These are phyloP conservation scores for Juglanconis sp. DNA, from an alignment of 2,329 filamentous ascomycete genomes.

Conservation along the genomic window DNA sequence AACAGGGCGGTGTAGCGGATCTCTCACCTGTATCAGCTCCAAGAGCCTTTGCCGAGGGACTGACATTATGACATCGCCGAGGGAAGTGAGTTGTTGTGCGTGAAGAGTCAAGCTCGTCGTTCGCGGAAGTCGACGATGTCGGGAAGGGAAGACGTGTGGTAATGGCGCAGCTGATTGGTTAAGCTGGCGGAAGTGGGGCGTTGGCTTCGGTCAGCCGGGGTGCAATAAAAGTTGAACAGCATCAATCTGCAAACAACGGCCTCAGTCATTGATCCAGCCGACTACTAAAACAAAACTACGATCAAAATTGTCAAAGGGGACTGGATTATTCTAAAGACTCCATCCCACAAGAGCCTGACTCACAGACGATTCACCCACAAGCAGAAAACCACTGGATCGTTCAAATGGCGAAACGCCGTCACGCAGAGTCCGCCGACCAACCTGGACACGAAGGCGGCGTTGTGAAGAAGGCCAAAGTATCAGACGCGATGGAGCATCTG, in stretches of 20 bases:
- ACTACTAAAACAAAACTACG: too few relatives aligned
- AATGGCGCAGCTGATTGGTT: conserved; percentile 19
- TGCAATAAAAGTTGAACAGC: conserved; percentile 16
- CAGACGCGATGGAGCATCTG: conserved; percentile 27
- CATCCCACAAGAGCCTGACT: too few relatives aligned
- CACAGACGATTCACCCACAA: neutral
- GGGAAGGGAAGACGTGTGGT: conserved; percentile 11
- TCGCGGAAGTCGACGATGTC: neutral
- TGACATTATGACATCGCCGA: conserved; percentile 49
- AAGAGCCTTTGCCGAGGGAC: conserved; percentile 60
- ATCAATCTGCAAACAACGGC: too few relatives aligned
- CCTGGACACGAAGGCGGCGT: neutral
- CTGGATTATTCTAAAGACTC: too few relatives aligned
- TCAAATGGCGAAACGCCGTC: conserved; percentile 38
- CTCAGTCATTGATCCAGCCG: too few relatives aligned
- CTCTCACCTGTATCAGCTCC: conserved; percentile 73
- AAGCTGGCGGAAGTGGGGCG: conserved; percentile 17
- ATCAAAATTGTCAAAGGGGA: too few relatives aligned
- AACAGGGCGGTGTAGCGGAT: neutral
- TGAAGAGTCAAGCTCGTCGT: neutral
- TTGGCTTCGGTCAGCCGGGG: neutral
- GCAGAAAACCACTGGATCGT: neutral
- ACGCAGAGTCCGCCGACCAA: conserved; percentile 16
- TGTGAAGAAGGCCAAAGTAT: conserved; percentile 21
- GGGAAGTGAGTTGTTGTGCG: conserved; percentile 4